phyloP scores from a whole-genome alignment of 2,329 filamentous ascomycete species.

The Lomentospora prolificans region DNA sequence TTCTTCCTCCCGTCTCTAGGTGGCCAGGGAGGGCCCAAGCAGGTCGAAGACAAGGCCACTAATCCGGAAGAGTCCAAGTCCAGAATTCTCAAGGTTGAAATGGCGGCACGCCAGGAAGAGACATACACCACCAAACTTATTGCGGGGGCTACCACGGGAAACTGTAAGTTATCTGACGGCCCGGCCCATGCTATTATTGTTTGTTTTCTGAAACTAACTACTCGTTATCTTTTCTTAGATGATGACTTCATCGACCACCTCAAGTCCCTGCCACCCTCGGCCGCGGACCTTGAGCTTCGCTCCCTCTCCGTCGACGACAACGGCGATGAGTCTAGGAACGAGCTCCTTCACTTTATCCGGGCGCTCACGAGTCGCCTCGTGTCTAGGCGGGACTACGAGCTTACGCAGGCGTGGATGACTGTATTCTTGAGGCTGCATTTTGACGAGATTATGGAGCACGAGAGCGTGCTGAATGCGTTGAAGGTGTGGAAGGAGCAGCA shows the following conservation, averaged over 20 bases:
- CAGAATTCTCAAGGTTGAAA: conserved; percentile 58
- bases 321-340: conserved; percentile 43
- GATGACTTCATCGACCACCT: conserved; percentile 65
- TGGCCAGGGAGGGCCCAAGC: conserved; percentile 15
- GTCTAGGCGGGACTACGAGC: conserved; percentile 73
- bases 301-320: conserved; percentile 48
- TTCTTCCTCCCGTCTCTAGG: conserved; percentile 78
- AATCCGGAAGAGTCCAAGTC: conserved; percentile 38
- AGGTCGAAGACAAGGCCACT: conserved; percentile 20
- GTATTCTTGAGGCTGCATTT: conserved; percentile 79
- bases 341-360: conserved; percentile 70
- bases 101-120: conserved; percentile 42
- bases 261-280: conserved; percentile 70
- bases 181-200: background rate
- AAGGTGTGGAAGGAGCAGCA: conserved; percentile 63
- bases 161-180: conserved; percentile 42
- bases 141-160: conserved; percentile 39
- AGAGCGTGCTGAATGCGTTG: conserved; percentile 48
- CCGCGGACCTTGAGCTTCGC: conserved; percentile 83
- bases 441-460: conserved; percentile 41
- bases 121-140: conserved; percentile 48
- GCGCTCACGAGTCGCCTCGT: conserved; percentile 64
- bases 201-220: background rate
- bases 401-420: conserved; percentile 95
- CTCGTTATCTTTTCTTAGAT: conserved; percentile 29